These are phyloP conservation scores for Fusarium nanum DNA, from an alignment of 2,329 filamentous ascomycete species.

Conservation along the genomic window DNA sequence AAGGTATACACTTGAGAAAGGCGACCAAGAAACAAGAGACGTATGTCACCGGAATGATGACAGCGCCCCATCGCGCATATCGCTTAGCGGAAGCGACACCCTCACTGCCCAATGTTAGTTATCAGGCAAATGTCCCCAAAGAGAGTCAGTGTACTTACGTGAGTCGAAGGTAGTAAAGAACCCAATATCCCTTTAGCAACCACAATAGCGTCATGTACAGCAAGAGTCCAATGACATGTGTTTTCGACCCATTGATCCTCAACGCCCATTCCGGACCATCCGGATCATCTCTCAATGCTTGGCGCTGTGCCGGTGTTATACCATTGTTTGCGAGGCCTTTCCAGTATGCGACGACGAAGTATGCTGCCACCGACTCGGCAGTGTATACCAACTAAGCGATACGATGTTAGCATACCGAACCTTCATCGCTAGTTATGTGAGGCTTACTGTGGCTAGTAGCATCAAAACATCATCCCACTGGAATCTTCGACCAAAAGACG, in stretches of 20 bases:
- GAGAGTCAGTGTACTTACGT: no score
- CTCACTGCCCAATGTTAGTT: neutral
- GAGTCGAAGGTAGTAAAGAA: neutral
- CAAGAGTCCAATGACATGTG: neutral
- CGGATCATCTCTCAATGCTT: neutral
- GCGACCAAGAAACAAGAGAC: neutral
- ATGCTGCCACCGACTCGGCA: neutral
- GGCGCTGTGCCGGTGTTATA: neutral
- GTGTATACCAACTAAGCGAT: neutral
- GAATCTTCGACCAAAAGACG: neutral
- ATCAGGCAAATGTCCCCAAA: no score
- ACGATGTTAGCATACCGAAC: no score
- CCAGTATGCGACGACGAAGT: constrained; percentile 2
- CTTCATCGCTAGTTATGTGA: no score
- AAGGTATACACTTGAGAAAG: neutral
- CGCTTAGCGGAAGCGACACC: neutral
- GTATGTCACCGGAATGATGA: neutral
- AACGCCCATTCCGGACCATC: neutral
- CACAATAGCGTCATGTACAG: neutral
- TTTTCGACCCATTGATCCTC: neutral
- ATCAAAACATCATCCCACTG: neutral
- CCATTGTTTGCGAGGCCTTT: neutral
- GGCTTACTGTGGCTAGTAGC: neutral
- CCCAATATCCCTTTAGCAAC: neutral
- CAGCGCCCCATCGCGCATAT: neutral